A percentile compares a stretch with the other conserved stretches of the same genome.
phyloP scores from a whole-genome alignment of 768 basidiomycete species.

The Lactarius tabidus region DNA sequence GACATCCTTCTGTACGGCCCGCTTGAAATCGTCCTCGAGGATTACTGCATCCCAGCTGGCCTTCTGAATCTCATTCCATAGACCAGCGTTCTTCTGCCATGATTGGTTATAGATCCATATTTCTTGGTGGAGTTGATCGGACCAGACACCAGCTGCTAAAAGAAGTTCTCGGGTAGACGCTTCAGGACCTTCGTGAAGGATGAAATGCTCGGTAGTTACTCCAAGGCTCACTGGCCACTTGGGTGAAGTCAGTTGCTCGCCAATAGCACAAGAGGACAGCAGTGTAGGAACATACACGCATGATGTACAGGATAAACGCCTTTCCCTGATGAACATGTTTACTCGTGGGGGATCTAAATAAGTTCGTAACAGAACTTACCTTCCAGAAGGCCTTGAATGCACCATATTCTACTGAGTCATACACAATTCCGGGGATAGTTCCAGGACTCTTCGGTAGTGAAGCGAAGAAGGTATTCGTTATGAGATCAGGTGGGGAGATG shows the following conservation, averaged over 20 bases:
- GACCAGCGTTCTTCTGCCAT: slow-evolving; percentile 58
- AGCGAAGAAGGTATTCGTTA: slow-evolving; percentile 47
- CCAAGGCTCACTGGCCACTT: slow-evolving; percentile 34
- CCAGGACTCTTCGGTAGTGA: slow-evolving; percentile 42
- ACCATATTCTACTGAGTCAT: slow-evolving; percentile 50
- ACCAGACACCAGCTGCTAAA: slow-evolving; percentile 48
- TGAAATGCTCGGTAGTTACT: slow-evolving; percentile 37
- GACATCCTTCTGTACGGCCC: slow-evolving; percentile 64
- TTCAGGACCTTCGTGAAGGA: slow-evolving; percentile 61
- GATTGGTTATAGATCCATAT: slow-evolving; percentile 73
- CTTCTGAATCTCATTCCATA: slow-evolving; percentile 50
- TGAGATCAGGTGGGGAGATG: slow-evolving; percentile 44
- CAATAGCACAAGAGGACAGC: neutral
- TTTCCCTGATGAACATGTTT: slow-evolving; percentile 8
- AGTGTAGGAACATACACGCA: slow-evolving; percentile 32
- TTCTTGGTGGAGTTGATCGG: slow-evolving; percentile 56
- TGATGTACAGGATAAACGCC: slow-evolving; percentile 12
- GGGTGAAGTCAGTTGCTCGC: neutral
- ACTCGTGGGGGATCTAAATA: neutral
- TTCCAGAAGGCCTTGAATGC: slow-evolving; percentile 56
- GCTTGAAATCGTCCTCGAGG: slow-evolving; percentile 66
- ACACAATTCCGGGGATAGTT: slow-evolving; percentile 47
- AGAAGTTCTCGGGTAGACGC: slow-evolving; percentile 50
- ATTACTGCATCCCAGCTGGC: slow-evolving; percentile 75
- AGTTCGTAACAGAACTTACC: slow-evolving; percentile 35